Percentiles rank a stretch among this genome's conserved stretches.
phyloP scores from a whole-genome alignment of 2,329 filamentous ascomycete species.

The Geosmithia flava region DNA sequence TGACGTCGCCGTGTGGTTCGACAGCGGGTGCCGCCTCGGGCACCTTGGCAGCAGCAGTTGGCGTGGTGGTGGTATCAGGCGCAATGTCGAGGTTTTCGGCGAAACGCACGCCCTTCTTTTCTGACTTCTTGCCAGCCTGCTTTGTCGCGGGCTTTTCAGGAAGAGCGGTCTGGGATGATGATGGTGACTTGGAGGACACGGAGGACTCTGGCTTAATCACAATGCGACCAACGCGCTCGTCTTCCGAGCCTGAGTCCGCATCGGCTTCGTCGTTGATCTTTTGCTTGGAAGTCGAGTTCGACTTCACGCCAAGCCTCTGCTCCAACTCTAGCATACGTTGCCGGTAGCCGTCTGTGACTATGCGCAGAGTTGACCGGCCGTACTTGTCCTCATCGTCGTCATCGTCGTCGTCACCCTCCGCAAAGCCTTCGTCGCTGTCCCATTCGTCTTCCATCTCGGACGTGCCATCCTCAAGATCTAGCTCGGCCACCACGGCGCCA shows the following conservation, averaged over 20 bases:
- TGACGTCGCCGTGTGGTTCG: constrained; percentile 34
- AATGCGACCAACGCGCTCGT: constrained; percentile 45
- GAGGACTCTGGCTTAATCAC: constrained; percentile 24
- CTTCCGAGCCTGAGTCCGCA: constrained; percentile 14
- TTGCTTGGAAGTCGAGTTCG: constrained; percentile 15
- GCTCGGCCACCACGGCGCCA: constrained; percentile 81
- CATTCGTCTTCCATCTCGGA: constrained; percentile 31
- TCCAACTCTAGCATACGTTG: constrained; percentile 79
- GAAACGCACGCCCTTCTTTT: constrained; percentile 71
- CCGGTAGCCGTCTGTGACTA: constrained; percentile 63
- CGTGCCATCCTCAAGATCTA: constrained; percentile 65
- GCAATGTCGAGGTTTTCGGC: constrained; percentile 63
- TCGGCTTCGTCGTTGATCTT: constrained; percentile 19
- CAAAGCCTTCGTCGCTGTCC: constrained; percentile 38
- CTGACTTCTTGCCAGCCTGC: constrained; percentile 6
- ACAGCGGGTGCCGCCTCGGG: constrained; percentile 14
- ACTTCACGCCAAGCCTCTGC: constrained; percentile 53
- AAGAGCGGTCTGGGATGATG: constrained; percentile 6
- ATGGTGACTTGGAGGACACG: background rate
- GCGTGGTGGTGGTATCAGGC: constrained; percentile 12
- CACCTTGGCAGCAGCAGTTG: background rate
- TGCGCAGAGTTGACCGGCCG: constrained; percentile 56
- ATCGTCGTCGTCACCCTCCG: constrained; percentile 30
- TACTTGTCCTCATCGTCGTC: constrained; percentile 65
- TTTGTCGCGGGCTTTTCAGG: constrained; percentile 9